These are phyloP conservation scores for Pyrenochaeta sp. DNA, from an alignment of 2,329 filamentous ascomycete genomes.

Conservation along the genomic window DNA sequence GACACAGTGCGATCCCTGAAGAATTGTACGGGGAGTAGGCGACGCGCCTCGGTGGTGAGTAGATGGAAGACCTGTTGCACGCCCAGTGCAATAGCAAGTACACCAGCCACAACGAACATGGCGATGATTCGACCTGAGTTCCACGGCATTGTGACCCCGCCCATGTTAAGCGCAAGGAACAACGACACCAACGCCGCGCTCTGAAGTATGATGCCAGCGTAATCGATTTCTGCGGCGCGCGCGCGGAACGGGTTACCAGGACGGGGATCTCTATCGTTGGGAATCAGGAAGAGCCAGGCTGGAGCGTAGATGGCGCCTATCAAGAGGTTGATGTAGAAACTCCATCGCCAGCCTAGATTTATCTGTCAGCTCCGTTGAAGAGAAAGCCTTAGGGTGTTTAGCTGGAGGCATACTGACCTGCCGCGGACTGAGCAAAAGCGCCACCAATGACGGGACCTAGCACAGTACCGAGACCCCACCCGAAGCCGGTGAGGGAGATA, in stretches of 20 bases:
- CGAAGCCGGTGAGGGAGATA: slow-evolving; percentile 29
- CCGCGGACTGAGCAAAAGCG: slow-evolving; percentile 54
- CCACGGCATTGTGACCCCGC: slow-evolving; percentile 51
- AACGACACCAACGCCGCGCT: slow-evolving; percentile 35
- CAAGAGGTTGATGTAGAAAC: too few species aligned
- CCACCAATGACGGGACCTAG: slow-evolving; percentile 60
- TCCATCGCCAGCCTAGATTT: too few species aligned
- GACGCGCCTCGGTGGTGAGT: slow-evolving; percentile 52
- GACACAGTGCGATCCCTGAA: slow-evolving; percentile 29
- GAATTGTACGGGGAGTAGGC: slow-evolving; percentile 61
- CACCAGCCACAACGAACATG: slow-evolving; percentile 56
- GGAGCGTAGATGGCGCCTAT: slow-evolving; percentile 2
- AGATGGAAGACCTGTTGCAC: slow-evolving; percentile 55
- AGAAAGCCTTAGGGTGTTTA: slow-evolving; percentile 64
- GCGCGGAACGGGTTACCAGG: background rate
- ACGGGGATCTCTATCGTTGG: slow-evolving; percentile 2
- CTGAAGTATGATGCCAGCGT: slow-evolving; percentile 55
- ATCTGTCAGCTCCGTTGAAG: slow-evolving; percentile 48
- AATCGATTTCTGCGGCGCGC: slow-evolving; percentile 58
- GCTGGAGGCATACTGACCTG: slow-evolving; percentile 52
- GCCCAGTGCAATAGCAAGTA: slow-evolving; percentile 53
- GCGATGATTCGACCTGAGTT: slow-evolving; percentile 52
- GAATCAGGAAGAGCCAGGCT: too few species aligned
- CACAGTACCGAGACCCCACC: slow-evolving; percentile 54
- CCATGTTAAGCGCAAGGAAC: slow-evolving; percentile 60